Conservation (phyloP, 768 basidiomycete species). For the Leucogyrophana mollusca region DNA sequence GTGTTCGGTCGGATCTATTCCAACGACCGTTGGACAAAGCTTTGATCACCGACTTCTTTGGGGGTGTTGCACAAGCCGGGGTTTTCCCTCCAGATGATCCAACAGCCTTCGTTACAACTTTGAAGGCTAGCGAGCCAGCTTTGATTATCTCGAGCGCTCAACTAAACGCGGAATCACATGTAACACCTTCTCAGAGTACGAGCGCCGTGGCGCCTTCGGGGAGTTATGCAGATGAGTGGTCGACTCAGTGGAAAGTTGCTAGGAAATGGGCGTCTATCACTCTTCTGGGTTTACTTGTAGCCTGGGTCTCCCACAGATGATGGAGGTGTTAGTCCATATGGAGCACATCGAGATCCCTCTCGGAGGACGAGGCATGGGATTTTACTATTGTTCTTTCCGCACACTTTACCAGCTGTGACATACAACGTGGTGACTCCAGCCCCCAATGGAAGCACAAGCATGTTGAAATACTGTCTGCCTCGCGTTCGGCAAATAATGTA, state of each 20-base stretch:
- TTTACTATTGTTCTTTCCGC: background rate
- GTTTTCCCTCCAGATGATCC: constrained; percentile 32
- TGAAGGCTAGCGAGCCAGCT: no score
- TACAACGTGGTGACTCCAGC: background rate
- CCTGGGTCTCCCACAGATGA: constrained; percentile 24
- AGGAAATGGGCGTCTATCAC: constrained; percentile 29
- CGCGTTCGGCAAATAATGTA: no score
- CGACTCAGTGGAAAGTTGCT: constrained; percentile 19
- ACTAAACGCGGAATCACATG: no score
- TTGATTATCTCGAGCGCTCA: no score
- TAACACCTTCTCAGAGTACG: no score
- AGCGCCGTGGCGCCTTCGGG: no score
- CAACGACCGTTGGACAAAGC: constrained; percentile 57
- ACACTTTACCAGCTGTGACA: background rate
- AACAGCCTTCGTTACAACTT: no score
- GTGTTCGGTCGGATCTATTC: constrained; percentile 88
- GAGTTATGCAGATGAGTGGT: constrained; percentile 7
- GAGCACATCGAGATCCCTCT: background rate
- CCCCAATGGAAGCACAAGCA: background rate
- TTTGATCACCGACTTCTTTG: constrained; percentile 83
- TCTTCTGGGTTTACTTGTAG: constrained; percentile 21
- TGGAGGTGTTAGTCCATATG: constrained; percentile 4
- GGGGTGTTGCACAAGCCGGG: constrained; percentile 85
- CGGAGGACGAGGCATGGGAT: background rate
- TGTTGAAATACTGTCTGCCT: no score